These are phyloP conservation scores for Penicillium sp. DNA, from an alignment of 2,329 filamentous ascomycete species.

Conservation along the genomic window DNA sequence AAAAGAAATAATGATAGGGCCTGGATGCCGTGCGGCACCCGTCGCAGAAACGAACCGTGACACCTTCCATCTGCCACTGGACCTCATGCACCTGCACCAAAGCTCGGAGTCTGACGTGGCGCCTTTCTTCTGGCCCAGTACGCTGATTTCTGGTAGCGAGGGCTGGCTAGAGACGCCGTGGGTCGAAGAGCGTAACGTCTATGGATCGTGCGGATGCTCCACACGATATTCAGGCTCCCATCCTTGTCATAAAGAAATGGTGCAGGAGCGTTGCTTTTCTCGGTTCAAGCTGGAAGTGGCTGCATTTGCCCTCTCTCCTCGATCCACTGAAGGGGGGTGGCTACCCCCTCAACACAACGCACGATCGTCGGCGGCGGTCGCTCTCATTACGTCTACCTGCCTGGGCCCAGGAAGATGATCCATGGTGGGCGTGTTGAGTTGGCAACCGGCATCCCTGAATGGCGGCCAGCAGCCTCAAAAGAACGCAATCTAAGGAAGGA, in stretches of 20 bases:
- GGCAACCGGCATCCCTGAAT: slow-evolving; percentile 29
- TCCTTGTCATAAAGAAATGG: slow-evolving; percentile 11
- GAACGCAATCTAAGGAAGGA: slow-evolving; percentile 18
- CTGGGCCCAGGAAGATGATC: slow-evolving; percentile 21
- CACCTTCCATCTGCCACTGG: slow-evolving; percentile 34
- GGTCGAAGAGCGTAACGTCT: slow-evolving; percentile 23
- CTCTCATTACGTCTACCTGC: slow-evolving; percentile 18
- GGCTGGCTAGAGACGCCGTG: slow-evolving; percentile 26
- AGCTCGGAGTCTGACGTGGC: slow-evolving; percentile 44
- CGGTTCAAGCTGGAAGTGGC: slow-evolving; percentile 12
- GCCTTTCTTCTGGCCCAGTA: slow-evolving; percentile 33
- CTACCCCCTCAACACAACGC: slow-evolving; percentile 16
- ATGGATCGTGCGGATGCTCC: slow-evolving; percentile 14
- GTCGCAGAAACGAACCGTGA: slow-evolving; percentile 35
- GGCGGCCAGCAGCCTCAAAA: slow-evolving; percentile 22
- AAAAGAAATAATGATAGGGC: slow-evolving; percentile 39
- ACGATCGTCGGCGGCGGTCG: slow-evolving; percentile 23
- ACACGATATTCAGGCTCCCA: slow-evolving; percentile 10
- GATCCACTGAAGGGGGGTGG: slow-evolving; percentile 6
- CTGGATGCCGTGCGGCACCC: slow-evolving; percentile 28
- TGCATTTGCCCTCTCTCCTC: slow-evolving; percentile 7
- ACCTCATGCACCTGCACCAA: slow-evolving; percentile 41
- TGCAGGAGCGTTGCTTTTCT: slow-evolving; percentile 10
- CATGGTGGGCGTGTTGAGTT: slow-evolving; percentile 30
- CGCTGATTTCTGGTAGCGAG: slow-evolving; percentile 24